These are phyloP conservation scores for Abelmoschus esculentus DNA, from an alignment of 345 rosid species.

Conservation along the genomic window DNA sequence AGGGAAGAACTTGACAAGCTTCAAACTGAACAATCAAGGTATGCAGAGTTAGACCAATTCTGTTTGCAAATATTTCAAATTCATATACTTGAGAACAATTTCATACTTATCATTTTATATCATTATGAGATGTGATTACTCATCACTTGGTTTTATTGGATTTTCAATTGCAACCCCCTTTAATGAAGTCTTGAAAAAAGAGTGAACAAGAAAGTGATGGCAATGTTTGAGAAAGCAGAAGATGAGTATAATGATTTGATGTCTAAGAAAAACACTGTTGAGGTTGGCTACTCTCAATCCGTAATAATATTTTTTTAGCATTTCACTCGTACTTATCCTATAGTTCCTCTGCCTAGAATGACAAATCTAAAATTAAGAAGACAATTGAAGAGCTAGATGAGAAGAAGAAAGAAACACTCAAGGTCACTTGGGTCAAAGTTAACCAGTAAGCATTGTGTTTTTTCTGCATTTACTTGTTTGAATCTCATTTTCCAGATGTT, in stretches of 20 bases:
- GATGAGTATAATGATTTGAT: conserved; percentile 84
- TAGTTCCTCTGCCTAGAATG: conserved; percentile 41
- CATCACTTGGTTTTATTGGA: not conserved
- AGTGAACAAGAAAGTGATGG: conserved; percentile 97
- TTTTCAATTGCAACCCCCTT: not conserved
- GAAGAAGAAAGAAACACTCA: conserved; percentile 89
- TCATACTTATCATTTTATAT: not conserved
- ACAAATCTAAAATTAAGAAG: conserved; percentile 83
- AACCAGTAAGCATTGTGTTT: conserved; percentile 43
- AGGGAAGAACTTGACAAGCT: conserved; percentile 75
- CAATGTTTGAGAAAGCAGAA: conserved; percentile 98
- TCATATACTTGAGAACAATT: not conserved
- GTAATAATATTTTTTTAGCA: conserved; percentile 6
- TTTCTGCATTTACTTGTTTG: not conserved
- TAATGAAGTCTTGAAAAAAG: conserved; percentile 73
- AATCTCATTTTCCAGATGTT: conserved; percentile 1
- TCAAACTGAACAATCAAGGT: conserved; percentile 90
- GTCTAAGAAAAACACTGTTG: conserved; percentile 80
- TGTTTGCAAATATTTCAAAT: conserved; percentile 1
- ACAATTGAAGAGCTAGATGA: conserved; percentile 96
- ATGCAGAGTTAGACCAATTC: not conserved
- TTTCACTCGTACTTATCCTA: conserved; percentile 6
- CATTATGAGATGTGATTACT: conserved; percentile 9
- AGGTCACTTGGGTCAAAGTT: conserved; percentile 95
- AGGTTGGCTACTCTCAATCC: conserved; percentile 44